These are phyloP conservation scores for Wallacemonas sp. DNA, from an alignment of 208 protist genomes.

Conservation along the genomic window DNA sequence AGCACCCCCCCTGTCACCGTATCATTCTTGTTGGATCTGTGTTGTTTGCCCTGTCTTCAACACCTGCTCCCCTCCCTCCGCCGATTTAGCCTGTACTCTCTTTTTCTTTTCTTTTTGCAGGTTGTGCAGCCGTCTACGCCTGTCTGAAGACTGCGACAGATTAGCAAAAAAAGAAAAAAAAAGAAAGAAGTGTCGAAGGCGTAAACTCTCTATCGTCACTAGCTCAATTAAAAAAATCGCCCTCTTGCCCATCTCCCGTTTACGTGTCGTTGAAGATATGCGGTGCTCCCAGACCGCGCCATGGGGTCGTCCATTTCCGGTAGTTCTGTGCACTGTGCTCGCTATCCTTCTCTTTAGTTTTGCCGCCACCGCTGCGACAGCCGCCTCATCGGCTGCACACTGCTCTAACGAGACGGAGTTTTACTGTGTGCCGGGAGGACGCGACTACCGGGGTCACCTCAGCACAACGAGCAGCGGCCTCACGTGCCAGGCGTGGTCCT, in stretches of 20 bases:
- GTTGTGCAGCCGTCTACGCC: not conserved
- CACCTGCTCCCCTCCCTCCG: too few relatives aligned
- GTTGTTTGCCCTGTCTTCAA: conserved; percentile 11
- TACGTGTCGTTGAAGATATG: not conserved
- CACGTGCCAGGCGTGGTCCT: conserved; percentile 54
- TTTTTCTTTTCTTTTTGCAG: conserved; percentile 8
- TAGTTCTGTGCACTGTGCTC: not conserved
- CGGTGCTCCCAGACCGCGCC: not conserved
- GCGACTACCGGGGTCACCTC: conserved; percentile 69
- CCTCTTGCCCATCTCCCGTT: not conserved
- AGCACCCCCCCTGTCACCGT: too few relatives aligned
- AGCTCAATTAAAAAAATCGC: not conserved
- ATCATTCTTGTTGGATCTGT: not conserved
- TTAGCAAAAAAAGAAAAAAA: conserved; percentile 15
- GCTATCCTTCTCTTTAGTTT: not conserved
- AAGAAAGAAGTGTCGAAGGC: too few relatives aligned
- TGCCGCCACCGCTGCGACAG: not conserved
- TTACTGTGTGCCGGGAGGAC: conserved; percentile 46
- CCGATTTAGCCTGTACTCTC: not conserved
- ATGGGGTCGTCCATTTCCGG: not conserved
- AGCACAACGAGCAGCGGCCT: conserved; percentile 46
- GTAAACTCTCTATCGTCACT: not conserved
- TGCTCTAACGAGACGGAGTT: conserved; percentile 31
- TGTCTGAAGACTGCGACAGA: not conserved
- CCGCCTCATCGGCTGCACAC: conserved; percentile 15